These are phyloP conservation scores for Micractinium conductrix DNA, from an alignment of 139 green algal genomes.

Conservation along the genomic window DNA sequence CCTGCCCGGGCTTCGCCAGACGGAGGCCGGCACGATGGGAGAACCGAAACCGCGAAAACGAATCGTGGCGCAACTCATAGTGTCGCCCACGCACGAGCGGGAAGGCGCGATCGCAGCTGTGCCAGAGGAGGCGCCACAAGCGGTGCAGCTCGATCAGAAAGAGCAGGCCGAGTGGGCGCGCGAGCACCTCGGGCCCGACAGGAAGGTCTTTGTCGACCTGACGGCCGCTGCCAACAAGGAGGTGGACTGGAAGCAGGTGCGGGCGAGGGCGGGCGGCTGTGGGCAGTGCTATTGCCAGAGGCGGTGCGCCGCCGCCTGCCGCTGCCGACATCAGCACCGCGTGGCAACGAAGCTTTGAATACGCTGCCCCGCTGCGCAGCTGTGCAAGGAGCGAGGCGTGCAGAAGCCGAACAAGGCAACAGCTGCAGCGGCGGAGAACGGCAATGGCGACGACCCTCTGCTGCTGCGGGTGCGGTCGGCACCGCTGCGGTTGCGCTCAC, in stretches of 20 bases:
- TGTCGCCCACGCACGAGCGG: neutral
- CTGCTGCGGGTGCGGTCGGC: constrained; percentile 31
- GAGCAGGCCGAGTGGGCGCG: constrained; percentile 12
- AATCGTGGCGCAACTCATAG: constrained; percentile 45
- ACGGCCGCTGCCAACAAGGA: neutral
- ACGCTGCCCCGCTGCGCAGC: neutral
- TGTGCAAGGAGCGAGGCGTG: constrained; percentile 21
- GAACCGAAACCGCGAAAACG: constrained; percentile 13
- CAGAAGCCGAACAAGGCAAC: neutral
- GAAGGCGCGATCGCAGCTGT: neutral
- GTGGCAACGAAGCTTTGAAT: no score
- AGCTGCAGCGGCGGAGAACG: no score
- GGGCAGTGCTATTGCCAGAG: neutral
- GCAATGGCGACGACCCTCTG: neutral
- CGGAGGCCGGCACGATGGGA: no score
- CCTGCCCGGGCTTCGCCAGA: no score
- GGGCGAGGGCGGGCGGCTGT: neutral
- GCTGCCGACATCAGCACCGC: no score
- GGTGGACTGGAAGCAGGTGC: constrained; percentile 28
- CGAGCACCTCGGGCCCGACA: constrained; percentile 11
- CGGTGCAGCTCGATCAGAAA: neutral
- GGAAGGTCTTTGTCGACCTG: constrained; percentile 21
- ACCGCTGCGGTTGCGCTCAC: no score
- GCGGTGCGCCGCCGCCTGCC: neutral
- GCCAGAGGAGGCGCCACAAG: neutral